These are phyloP conservation scores for Pythium monospermum DNA, from an alignment of 352 stramenopile genomes.

Conservation along the genomic window DNA sequence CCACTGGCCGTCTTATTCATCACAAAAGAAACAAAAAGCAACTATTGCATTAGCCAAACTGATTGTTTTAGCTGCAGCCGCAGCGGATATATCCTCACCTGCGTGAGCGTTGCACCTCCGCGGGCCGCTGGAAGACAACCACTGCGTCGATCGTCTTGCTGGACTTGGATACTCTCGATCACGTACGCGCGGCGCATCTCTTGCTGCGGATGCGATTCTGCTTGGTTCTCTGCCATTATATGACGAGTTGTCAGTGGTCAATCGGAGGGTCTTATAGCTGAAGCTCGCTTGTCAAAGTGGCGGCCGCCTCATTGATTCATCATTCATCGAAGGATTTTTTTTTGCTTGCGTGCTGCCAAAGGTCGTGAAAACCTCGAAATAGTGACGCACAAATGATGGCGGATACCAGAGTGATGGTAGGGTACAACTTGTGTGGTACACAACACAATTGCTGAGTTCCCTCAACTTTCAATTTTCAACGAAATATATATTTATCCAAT, in stretches of 20 bases:
- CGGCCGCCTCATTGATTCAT: background rate
- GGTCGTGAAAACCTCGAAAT: too few species aligned
- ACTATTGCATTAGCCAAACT: background rate
- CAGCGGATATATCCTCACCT: constrained; percentile 26
- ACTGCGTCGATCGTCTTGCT: background rate
- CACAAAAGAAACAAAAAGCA: background rate
- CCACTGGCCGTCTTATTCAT: constrained; percentile 22
- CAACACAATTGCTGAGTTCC: too few species aligned
- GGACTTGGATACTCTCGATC: background rate
- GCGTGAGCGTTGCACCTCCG: constrained; percentile 49
- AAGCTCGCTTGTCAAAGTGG: too few species aligned
- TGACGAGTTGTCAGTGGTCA: too few species aligned
- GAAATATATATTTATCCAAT: too few species aligned
- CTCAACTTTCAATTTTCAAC: too few species aligned
- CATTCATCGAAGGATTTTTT: constrained; percentile 1
- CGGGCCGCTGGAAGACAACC: constrained; percentile 23
- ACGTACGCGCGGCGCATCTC: background rate
- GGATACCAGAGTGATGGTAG: too few species aligned
- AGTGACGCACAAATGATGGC: too few species aligned
- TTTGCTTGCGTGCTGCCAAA: too few species aligned
- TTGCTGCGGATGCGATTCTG: background rate
- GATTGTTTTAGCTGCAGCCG: background rate
- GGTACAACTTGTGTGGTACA: too few species aligned
- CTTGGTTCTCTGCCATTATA: constrained; percentile 4
- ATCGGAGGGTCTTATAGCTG: too few species aligned